Evolutionary conservation across 441 rosid genomes (phyloP).

Genomic region (Gossypium schwendimanii): DNA sequence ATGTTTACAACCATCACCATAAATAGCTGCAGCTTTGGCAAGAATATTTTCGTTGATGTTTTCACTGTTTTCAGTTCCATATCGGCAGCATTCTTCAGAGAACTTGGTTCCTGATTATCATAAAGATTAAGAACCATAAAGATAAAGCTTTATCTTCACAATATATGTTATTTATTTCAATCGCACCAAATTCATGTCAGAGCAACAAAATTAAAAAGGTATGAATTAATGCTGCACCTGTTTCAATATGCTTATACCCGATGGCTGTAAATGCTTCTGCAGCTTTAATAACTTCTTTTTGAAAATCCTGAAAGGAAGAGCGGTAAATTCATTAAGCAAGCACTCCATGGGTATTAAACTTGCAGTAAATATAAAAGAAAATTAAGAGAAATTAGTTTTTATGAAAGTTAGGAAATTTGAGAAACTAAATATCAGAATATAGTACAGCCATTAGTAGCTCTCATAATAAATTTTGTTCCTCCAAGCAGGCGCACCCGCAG

Average conservation of each 20-base stretch:
- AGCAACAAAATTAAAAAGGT: constrained; percentile 3
- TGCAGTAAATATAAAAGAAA: not conserved
- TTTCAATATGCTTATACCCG: constrained; percentile 73
- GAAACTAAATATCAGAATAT: not conserved
- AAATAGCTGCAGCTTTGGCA: constrained; percentile 84
- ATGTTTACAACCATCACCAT: constrained; percentile 83
- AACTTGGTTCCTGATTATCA: constrained; percentile 66
- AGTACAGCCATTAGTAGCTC: not conserved
- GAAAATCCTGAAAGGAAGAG: constrained; percentile 60
- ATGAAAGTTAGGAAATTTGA: not conserved
- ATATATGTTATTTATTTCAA: not conserved
- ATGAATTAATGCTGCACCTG: constrained; percentile 38
- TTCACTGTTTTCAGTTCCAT: constrained; percentile 73
- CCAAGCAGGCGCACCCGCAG: not conserved
- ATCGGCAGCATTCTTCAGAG: constrained; percentile 72
- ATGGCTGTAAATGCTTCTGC: constrained; percentile 51
- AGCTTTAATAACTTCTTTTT: constrained; percentile 67
- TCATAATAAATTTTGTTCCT: not conserved
- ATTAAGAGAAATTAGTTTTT: not conserved
- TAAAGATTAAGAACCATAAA: constrained; percentile 13
- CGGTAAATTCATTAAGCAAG: constrained; percentile 1
- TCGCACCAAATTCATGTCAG: not conserved
- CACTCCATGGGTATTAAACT: constrained; percentile 8
- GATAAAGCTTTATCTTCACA: not conserved
- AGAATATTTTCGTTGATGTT: constrained; percentile 57